Evolutionary conservation across 2,329 filamentous ascomycete species (phyloP), one percentile per base, ranked within the genome.

Genomic region (Colletotrichum tofieldiae): DNA sequence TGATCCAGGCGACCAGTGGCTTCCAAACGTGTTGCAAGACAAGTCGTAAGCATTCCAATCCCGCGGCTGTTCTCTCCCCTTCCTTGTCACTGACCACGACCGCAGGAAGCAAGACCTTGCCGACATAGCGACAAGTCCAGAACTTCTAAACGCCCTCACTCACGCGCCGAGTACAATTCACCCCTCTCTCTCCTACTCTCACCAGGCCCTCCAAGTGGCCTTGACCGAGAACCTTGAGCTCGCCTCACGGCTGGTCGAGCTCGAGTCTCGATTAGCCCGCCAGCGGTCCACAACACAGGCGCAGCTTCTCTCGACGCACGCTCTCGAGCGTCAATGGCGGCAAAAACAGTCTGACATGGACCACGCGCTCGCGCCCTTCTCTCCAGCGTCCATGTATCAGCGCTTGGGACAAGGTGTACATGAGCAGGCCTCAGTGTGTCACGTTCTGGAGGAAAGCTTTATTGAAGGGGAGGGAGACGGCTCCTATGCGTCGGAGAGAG

Each of bases 311-410:
- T 89, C 94, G 14, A 90, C 96, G 29, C 93, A 96, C 77, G 93
- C 94, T 1, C 89, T 98, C 20, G 96, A 98, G 83, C 90, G 95
- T n/a, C 93, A 96, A 78, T 98, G 96, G 94, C 91, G 92, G 67
- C 90, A 93, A 76, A 97, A 96, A 81, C 94, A 98, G 81, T 87
- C 90, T 1, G 94, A 96, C 77, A 96, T 98, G 89, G 96, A 98
- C 80, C 87, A 90, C 63, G 94, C 94, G 8, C 85, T 98, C 72
- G 90, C 91, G 45, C 93, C 94, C 1, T 98, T 97, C 84, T 93
- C 94, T 35, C 95, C 96, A 0, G 93, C 94, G 54, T 93, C 93
- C 54, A 85, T 98, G 77, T 98, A 98, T 79, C 93, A 95, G 82
- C 88, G 93, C 63, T 86, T 98, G 14, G 91, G 87, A 56, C 92